Percentiles rank a stretch among this genome's conserved stretches.
Conservation (phyloP, 2,329 filamentous ascomycete genomes). For the Pseudomassariella vexata region DNA sequence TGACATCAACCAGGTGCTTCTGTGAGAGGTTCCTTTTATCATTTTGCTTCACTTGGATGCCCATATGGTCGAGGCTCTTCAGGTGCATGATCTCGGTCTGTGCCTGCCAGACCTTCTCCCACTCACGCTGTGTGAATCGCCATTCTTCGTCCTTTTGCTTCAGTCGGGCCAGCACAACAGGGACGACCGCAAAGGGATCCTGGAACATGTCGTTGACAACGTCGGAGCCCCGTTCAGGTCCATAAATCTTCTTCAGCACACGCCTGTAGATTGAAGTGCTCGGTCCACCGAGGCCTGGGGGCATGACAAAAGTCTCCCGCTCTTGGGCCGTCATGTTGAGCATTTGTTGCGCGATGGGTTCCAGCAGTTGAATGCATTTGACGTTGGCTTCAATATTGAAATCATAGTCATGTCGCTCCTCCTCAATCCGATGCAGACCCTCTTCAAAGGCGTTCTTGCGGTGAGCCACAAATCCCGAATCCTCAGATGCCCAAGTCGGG, state of each 20-base stretch:
- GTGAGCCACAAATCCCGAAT: slow-evolving; percentile 95
- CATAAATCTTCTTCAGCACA: slow-evolving; percentile 96
- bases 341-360: slow-evolving; percentile 89
- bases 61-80: slow-evolving; percentile 95
- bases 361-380: slow-evolving; percentile 91
- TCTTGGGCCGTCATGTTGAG: slow-evolving; percentile 71
- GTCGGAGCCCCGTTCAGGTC: slow-evolving; percentile 72
- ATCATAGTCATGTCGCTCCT: slow-evolving; percentile 97
- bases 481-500: slow-evolving; percentile 97
- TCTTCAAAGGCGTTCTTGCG: slow-evolving; percentile 96
- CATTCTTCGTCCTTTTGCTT: slow-evolving; percentile 98
- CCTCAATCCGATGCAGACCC: slow-evolving; percentile 89
- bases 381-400: slow-evolving; percentile 95
- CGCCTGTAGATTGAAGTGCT: slow-evolving; percentile 96
- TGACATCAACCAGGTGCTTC: slow-evolving; percentile 84
- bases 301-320: slow-evolving; percentile 70
- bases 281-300: slow-evolving; percentile 78
- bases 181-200: slow-evolving; percentile 80
- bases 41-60: slow-evolving; percentile 76
- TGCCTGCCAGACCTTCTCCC: slow-evolving; percentile 97
- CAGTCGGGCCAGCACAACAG: slow-evolving; percentile 78
- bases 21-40: slow-evolving; percentile 90
- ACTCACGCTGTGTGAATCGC: slow-evolving; percentile 94
- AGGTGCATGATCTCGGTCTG: slow-evolving; percentile 94
- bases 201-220: slow-evolving; percentile 84